Conservation (phyloP, 129 eudicot genomes). For the Pulicaria dysenterica region DNA sequence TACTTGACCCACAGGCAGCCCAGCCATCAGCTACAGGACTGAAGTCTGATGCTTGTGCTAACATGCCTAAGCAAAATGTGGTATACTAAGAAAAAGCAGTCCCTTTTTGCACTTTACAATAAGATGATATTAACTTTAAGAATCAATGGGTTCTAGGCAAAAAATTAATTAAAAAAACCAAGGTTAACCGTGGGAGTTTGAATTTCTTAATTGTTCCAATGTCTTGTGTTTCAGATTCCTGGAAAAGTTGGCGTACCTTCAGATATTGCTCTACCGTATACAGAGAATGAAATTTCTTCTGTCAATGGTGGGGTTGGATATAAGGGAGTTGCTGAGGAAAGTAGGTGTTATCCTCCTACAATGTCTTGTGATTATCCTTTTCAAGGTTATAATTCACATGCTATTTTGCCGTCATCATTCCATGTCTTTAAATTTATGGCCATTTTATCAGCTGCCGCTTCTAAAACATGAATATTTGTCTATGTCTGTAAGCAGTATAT, state of each 20-base stretch:
- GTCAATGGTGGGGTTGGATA: constrained; percentile 42
- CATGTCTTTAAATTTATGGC: neutral
- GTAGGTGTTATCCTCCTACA: constrained; percentile 43
- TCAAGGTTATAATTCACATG: constrained; percentile 52
- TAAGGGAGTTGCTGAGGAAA: constrained; percentile 40
- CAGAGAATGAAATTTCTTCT: constrained; percentile 36
- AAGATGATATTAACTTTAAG: no score
- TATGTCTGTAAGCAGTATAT: no score
- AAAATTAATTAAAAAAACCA: no score
- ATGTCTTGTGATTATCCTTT: constrained; percentile 54
- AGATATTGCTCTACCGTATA: constrained; percentile 23
- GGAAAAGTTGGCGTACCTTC: constrained; percentile 42
- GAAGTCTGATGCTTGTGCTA: constrained; percentile 41
- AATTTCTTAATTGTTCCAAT: neutral
- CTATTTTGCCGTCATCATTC: neutral
- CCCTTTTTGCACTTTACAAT: no score
- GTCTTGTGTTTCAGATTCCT: constrained; percentile 34
- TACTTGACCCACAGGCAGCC: constrained; percentile 42
- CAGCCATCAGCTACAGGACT: constrained; percentile 43
- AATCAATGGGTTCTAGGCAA: no score
- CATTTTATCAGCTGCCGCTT: neutral
- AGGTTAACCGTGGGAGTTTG: neutral
- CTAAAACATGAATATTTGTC: neutral
- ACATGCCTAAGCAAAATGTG: constrained; percentile 40
- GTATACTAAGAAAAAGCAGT: constrained; percentile 31